phyloP scores from a whole-genome alignment of 2,329 filamentous ascomycete genomes.

The Trichoderma hamatum region DNA sequence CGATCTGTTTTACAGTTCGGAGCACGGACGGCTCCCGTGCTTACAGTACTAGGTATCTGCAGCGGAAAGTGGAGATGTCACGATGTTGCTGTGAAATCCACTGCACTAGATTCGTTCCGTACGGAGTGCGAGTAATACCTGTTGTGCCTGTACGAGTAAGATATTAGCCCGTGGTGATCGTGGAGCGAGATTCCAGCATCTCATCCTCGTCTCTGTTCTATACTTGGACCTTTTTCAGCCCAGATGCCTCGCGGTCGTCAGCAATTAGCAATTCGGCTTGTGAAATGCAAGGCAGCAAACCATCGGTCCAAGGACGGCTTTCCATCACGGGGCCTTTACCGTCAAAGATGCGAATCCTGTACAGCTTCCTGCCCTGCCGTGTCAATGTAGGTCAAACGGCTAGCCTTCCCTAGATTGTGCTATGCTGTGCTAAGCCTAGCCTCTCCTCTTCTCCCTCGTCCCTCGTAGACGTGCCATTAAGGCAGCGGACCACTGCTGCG shows the following conservation, averaged over 20 bases:
- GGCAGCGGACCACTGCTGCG: constrained; percentile 27
- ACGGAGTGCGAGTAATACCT: background rate
- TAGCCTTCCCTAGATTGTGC: background rate
- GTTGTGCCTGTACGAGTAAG: constrained; percentile 1
- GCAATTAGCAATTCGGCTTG: background rate
- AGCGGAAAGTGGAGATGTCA: background rate
- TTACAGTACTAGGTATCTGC: background rate
- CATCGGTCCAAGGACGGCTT: background rate
- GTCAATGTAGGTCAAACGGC: background rate
- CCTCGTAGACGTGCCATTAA: background rate
- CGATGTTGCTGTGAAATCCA: background rate
- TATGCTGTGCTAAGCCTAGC: constrained; percentile 20
- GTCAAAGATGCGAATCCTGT: background rate
- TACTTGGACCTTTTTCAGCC: background rate
- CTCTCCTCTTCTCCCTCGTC: background rate
- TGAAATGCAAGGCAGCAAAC: background rate
- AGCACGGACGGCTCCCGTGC: constrained; percentile 4
- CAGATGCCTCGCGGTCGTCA: background rate
- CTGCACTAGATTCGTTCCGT: constrained; percentile 4
- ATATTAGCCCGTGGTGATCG: background rate
- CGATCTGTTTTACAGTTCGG: background rate
- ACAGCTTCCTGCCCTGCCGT: background rate
- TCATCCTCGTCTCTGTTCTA: background rate
- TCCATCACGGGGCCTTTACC: background rate
- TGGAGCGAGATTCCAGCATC: background rate